phyloP scores from a whole-genome alignment of 2,329 filamentous ascomycete species.

The Fusarium cyanostomum region DNA sequence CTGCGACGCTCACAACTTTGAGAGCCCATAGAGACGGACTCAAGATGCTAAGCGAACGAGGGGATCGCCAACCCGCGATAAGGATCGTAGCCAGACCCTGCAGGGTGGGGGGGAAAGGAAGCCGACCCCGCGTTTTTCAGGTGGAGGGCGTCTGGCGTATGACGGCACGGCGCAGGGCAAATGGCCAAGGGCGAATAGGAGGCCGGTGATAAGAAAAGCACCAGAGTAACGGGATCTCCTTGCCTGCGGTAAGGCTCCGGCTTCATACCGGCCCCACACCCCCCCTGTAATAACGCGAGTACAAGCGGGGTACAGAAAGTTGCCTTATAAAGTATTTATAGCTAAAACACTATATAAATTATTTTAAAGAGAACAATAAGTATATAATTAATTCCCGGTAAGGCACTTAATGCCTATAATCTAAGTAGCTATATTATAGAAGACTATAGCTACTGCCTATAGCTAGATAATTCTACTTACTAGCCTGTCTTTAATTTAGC shows the following conservation, averaged over 20 bases:
- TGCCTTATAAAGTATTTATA: too few relatives aligned
- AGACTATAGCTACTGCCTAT: background rate
- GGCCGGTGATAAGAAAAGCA: conserved; percentile 37
- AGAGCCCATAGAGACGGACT: conserved; percentile 10
- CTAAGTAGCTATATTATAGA: background rate
- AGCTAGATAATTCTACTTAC: background rate
- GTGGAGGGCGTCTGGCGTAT: conserved; percentile 22
- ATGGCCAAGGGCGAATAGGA: conserved; percentile 34
- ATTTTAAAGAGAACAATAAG: too few relatives aligned
- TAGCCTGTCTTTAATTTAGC: background rate
- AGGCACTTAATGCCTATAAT: background rate
- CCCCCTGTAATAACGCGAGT: too few relatives aligned
- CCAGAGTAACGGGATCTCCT: conserved; percentile 5
- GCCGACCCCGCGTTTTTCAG: conserved; percentile 42
- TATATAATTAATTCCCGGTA: too few relatives aligned
- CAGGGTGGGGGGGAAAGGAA: conserved; percentile 29
- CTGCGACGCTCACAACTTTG: conserved; percentile 5
- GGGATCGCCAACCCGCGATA: conserved; percentile 20
- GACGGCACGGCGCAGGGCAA: conserved; percentile 35
- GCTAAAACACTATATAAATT: too few relatives aligned
- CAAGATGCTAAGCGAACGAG: conserved; percentile 6
- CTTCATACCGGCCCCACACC: too few relatives aligned
- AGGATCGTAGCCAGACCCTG: conserved; percentile 31
- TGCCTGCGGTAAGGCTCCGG: too few relatives aligned
- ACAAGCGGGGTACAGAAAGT: too few relatives aligned